Percentiles rank a stretch among this genome's conserved stretches.
These are phyloP conservation scores for Tetratostichococcus sp. DNA, from an alignment of 139 green algal species.

Conservation along the genomic window DNA sequence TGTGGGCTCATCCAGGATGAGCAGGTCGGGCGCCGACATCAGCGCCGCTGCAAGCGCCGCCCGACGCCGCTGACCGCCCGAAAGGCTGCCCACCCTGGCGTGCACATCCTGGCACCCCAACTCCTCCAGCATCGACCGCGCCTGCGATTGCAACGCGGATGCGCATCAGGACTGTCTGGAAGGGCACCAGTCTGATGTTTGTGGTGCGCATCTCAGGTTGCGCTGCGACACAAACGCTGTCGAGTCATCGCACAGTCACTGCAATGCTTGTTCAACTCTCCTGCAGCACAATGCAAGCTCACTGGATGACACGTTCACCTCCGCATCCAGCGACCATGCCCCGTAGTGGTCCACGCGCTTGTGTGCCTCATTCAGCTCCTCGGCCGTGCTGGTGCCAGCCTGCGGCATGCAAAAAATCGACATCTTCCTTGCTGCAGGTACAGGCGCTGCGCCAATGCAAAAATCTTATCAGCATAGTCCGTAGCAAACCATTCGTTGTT, in stretches of 20 bases:
- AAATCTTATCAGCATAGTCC: too few relatives aligned
- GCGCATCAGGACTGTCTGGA: too few relatives aligned
- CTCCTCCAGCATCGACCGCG: constrained; percentile 7
- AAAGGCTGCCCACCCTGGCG: constrained; percentile 25
- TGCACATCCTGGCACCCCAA: constrained; percentile 3
- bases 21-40: constrained; percentile 64
- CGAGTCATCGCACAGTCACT: constrained; percentile 12
- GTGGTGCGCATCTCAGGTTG: too few relatives aligned
- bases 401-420: background rate
- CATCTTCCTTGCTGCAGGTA: too few relatives aligned
- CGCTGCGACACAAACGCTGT: too few relatives aligned
- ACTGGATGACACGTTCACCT: background rate
- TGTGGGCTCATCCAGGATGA: constrained; percentile 76
- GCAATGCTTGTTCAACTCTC: too few relatives aligned
- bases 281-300: too few relatives aligned
- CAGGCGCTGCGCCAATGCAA: too few relatives aligned
- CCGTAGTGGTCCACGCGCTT: background rate
- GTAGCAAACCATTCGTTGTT: too few relatives aligned
- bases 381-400: background rate
- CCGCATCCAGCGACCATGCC: background rate
- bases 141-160: constrained; percentile 1
- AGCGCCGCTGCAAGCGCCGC: constrained; percentile 68
- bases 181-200: too few relatives aligned
- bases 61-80: constrained; percentile 61
- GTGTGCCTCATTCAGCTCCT: background rate